phyloP scores from a whole-genome alignment of 768 basidiomycete genomes.

The Termitomyces sp. region DNA sequence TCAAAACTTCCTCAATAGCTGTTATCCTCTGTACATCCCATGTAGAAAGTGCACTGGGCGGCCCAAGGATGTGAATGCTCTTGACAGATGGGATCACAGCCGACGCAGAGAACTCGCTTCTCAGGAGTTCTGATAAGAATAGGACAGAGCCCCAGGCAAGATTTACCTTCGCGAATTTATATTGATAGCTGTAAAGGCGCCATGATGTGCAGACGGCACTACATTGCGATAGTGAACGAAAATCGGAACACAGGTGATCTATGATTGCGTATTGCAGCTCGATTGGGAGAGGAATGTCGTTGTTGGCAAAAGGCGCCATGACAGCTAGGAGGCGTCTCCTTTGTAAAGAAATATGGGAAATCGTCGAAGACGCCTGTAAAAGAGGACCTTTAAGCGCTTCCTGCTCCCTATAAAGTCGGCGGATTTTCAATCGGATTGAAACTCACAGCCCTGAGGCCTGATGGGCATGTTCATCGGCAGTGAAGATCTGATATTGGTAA shows the following conservation, averaged over 20 bases:
- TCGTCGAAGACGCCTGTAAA: background rate
- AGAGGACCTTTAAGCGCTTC: background rate
- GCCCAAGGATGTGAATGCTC: conserved; percentile 7
- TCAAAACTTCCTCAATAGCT: background rate
- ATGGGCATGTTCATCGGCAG: background rate
- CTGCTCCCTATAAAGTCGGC: conserved; percentile 2
- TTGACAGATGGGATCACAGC: conserved; percentile 16
- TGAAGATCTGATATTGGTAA: background rate
- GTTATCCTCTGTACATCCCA: conserved; percentile 5
- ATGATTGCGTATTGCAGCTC: conserved; percentile 20
- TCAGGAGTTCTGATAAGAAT: conserved; percentile 12
- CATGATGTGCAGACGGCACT: conserved; percentile 19
- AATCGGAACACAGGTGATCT: conserved; percentile 13
- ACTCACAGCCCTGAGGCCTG: background rate
- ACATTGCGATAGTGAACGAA: conserved; percentile 6
- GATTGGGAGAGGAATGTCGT: conserved; percentile 10
- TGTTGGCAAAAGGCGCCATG: background rate
- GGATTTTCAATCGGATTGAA: background rate
- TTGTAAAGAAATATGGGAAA: background rate
- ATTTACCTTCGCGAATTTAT: conserved; percentile 14
- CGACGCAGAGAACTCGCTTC: conserved; percentile 13
- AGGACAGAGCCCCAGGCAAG: conserved; percentile 12
- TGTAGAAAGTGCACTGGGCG: background rate
- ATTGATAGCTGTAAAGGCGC: conserved; percentile 16
- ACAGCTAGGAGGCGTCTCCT: background rate